A percentile compares a stretch with the other conserved stretches of the same genome.
Evolutionary conservation across 192 early-diverging fungal genomes (phyloP).

Genomic region (Chytriomyces hyalinus): DNA sequence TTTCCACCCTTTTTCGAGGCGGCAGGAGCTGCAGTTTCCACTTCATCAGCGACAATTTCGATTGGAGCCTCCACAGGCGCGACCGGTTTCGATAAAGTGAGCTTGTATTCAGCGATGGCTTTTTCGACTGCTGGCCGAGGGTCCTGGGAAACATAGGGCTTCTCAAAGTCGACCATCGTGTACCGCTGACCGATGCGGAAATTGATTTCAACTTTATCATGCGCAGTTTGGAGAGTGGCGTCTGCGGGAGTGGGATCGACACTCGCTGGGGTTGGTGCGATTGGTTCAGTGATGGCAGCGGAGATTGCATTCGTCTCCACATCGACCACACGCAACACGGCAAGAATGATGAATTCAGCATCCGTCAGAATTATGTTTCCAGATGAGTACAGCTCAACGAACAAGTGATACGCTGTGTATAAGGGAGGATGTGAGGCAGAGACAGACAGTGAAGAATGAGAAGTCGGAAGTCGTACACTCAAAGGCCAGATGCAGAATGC

Average conservation of each 20-base stretch:
- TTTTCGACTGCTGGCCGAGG: conserved; percentile 49
- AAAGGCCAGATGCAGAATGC: conserved; percentile 93
- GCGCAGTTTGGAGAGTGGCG: conserved; percentile 4
- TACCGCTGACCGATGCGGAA: conserved; percentile 82
- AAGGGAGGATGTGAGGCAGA: background rate
- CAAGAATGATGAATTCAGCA: conserved; percentile 80
- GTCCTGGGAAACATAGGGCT: conserved; percentile 62
- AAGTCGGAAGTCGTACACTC: conserved; percentile 70
- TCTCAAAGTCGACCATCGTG: conserved; percentile 70
- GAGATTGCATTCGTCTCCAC: conserved; percentile 67
- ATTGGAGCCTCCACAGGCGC: background rate
- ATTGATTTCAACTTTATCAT: conserved; percentile 41
- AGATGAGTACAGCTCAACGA: conserved; percentile 61
- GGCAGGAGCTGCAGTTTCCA: background rate
- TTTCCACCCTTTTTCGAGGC: conserved; percentile 31
- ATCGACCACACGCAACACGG: conserved; percentile 86
- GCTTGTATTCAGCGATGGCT: conserved; percentile 58
- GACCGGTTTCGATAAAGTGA: background rate
- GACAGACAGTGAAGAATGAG: conserved; percentile 8
- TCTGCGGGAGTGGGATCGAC: background rate
- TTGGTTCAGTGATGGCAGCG: conserved; percentile 2
- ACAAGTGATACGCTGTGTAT: conserved; percentile 57
- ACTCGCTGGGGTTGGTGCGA: background rate
- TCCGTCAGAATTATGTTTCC: conserved; percentile 97
- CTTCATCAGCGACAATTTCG: background rate